phyloP scores from a whole-genome alignment of 176 grass and related monocot genomes.

The Alopecurus myosuroides region DNA sequence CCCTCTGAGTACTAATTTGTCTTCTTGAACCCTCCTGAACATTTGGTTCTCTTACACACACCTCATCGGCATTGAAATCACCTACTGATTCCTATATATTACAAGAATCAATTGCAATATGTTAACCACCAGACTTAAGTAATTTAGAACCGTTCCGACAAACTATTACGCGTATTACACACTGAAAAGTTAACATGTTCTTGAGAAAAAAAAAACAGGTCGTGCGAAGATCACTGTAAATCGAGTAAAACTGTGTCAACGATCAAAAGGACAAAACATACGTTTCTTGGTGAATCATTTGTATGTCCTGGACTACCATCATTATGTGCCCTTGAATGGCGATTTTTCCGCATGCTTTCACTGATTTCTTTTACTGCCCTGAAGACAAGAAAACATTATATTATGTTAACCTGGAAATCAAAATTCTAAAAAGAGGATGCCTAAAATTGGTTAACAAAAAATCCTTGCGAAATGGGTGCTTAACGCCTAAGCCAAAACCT shows the following conservation, averaged over 20 bases:
- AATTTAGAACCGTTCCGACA: neutral
- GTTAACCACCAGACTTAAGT: constrained; percentile 13
- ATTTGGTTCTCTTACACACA: constrained; percentile 25
- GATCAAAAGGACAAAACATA: constrained; percentile 27
- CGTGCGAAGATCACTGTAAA: neutral
- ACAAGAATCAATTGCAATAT: constrained; percentile 3
- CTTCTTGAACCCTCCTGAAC: constrained; percentile 49
- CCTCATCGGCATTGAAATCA: constrained; percentile 45
- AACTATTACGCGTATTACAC: neutral
- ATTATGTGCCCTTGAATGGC: constrained; percentile 45
- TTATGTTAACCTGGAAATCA: neutral
- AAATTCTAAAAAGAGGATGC: neutral
- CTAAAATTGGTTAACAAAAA: too few species aligned
- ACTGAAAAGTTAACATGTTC: neutral
- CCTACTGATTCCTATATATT: constrained; percentile 45
- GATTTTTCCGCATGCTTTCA: constrained; percentile 80
- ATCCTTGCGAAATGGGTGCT: neutral
- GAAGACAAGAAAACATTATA: constrained; percentile 25
- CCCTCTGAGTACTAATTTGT: constrained; percentile 64
- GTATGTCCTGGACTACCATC: constrained; percentile 49
- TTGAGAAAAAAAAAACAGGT: neutral
- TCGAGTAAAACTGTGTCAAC: neutral
- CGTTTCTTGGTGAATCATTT: constrained; percentile 53
- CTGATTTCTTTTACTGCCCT: constrained; percentile 87
- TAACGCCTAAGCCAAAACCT: too few species aligned